Evolutionary conservation across 2,329 filamentous ascomycete genomes (phyloP).

Genomic region (Pseudopyrenochaeta lycopersici): DNA sequence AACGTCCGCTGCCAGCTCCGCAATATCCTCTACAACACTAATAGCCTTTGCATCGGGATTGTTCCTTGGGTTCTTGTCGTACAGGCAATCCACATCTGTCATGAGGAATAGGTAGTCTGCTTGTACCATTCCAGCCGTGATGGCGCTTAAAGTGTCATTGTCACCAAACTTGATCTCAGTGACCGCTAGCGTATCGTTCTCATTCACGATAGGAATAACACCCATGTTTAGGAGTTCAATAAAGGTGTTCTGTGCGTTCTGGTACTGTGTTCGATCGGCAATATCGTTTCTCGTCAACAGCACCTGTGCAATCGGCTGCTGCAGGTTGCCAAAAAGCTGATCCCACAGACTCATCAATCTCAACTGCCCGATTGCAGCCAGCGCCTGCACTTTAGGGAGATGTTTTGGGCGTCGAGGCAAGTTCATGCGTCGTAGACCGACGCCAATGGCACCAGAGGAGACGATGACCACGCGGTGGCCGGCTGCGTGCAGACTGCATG

Average conservation of each 20-base stretch:
- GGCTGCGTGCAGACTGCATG: conserved; percentile 84
- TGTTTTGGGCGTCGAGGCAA: conserved; percentile 88
- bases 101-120: conserved; percentile 97
- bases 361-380: conserved; percentile 96
- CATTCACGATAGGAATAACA: conserved; percentile 97
- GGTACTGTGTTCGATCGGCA: conserved; percentile 92
- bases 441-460: conserved; percentile 95
- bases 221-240: conserved; percentile 90
- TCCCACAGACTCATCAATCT: conserved; percentile 96
- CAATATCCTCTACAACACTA: conserved; percentile 90
- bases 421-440: conserved; percentile 90
- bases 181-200: conserved; percentile 96
- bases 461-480: conserved; percentile 95
- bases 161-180: conserved; percentile 99
- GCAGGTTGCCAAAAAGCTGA: conserved; percentile 84
- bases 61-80: conserved; percentile 91
- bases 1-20: conserved; percentile 83
- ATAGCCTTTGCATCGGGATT: conserved; percentile 88
- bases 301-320: conserved; percentile 93
- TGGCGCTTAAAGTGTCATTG: conserved; percentile 96
- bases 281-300: conserved; percentile 95
- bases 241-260: conserved; percentile 96
- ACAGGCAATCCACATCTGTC: conserved; percentile 98
- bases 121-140: conserved; percentile 96
- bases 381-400: conserved; percentile 87